Evolutionary conservation across 495 filamentous ascomycete species (phyloP), one percentile per base, ranked within the genome.

Genomic region (Astrothelium macrocarpum): DNA sequence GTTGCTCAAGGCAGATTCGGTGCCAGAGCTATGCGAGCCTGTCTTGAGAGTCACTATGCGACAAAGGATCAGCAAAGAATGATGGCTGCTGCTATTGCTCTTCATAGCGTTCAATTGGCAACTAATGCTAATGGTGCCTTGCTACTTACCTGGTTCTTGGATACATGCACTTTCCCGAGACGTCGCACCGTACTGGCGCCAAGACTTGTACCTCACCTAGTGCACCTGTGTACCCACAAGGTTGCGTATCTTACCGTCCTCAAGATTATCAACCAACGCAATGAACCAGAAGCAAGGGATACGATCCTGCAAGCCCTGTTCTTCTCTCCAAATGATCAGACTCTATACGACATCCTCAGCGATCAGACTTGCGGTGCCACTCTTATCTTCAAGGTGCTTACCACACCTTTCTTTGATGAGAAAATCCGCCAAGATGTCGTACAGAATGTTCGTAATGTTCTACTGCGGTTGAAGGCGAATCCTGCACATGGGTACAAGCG

Each of bases 261-360:
- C 60, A 98, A 98, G 79, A 91, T 97, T 36, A 96, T 98, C 75
- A 98, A 98, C 75, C 94, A 98, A 74, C 90, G 92, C 69, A 90
- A 93, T 58, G 94, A 98, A 77, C 81, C 89, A 1, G 93, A 96
- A 60, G 94, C 94, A 3, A 84, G 95, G n/a, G 92, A 97, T 69
- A 88, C 83, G 29, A 89, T 98, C 45, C 81, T 97, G 58, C 87
- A 90, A 72, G 93, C 95, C 28, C 78, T 98, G 31, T 98, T 98
- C 83, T 97, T 97, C 78, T 92, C 90, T 39, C 85, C 85, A 2
- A 88, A 91, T 65, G 91, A 97, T 73, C 85, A 91, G 67, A 84
- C 88, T 9, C 75, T 98, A 61, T 91, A 96, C 71, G 90, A 90
- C 59, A 97, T 98, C 65, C 78, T 98, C 32, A 87, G 83, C 65